Evolutionary conservation across 192 early-diverging fungal genomes (phyloP).

Genomic region (Coemansia sp.): DNA sequence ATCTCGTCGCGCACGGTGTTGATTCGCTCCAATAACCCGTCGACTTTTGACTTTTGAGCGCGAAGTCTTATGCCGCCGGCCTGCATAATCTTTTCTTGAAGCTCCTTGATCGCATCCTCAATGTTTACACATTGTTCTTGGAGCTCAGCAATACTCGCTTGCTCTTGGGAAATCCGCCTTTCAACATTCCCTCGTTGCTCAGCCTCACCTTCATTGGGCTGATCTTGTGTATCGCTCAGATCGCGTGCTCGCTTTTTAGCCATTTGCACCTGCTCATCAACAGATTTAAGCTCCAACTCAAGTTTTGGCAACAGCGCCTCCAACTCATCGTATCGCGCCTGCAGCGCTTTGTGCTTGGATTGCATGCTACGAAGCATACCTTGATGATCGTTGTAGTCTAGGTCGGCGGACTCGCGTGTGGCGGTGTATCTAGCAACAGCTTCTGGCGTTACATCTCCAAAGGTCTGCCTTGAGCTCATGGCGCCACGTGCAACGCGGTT

Average conservation of each 20-base stretch:
- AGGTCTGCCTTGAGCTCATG: slow-evolving; percentile 80
- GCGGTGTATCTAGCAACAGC: slow-evolving; percentile 60
- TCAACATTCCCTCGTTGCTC: slow-evolving; percentile 48
- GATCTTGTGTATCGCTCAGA: slow-evolving; percentile 26
- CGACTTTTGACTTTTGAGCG: slow-evolving; percentile 81
- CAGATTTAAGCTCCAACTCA: slow-evolving; percentile 71
- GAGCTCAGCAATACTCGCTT: slow-evolving; percentile 51
- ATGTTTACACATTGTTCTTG: slow-evolving; percentile 64
- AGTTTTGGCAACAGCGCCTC: slow-evolving; percentile 67
- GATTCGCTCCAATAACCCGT: slow-evolving; percentile 78
- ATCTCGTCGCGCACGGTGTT: slow-evolving; percentile 65
- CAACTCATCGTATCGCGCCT: slow-evolving; percentile 58
- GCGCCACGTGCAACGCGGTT: slow-evolving; percentile 71
- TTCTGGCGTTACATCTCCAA: slow-evolving; percentile 58
- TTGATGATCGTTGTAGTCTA: slow-evolving; percentile 56
- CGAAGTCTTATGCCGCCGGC: slow-evolving; percentile 87
- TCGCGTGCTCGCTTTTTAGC: slow-evolving; percentile 64
- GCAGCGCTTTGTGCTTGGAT: slow-evolving; percentile 47
- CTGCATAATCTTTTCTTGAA: slow-evolving; percentile 90
- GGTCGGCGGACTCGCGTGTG: slow-evolving; percentile 62
- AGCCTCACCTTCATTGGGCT: slow-evolving; percentile 38
- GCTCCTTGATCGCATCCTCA: slow-evolving; percentile 72
- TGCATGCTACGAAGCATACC: slow-evolving; percentile 27
- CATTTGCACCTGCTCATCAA: slow-evolving; percentile 67
- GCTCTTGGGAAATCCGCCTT: slow-evolving; percentile 52